Base-by-base conservation (phyloP, 1,139 yeast species). In the Lipomyces yarrowii region DNA sequence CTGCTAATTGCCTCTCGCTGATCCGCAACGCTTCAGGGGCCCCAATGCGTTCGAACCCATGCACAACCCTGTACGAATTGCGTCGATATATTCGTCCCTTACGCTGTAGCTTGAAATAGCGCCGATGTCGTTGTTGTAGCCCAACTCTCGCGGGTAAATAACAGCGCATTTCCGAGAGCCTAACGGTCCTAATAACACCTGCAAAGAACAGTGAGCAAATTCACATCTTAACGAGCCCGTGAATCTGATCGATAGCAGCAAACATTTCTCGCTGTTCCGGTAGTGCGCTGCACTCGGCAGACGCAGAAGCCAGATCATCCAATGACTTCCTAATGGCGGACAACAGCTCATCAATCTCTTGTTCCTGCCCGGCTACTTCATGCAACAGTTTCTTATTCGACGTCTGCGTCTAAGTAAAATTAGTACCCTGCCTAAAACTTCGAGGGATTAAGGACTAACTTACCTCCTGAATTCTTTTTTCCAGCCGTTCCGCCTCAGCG, bases 401-500 rank as follows among this genome's bases (percentile, higher is more conserved):
- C 0, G 64, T 7, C 37, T 67, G 69, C 1, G 57, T 37, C 61
- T 65, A 21, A 21, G 13, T 23, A 37, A 5, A 30, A 11, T 23
- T 48, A 13, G 11, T 4, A 1, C 10, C 15, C 32, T 30, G 26
- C 8, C 8, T 37, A 10, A 37, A 37, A 1, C n/a, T 42, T 42
- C 23, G 18, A 42, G 4, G 21, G 8, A 42, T 6, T 7, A n/a
- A 3, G 30, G 23, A n/a, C 3, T 21, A 15, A 62, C 65, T 56
- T 8, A 70, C 64, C 13, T 65, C 59, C 1, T 65, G 70, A 37
- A 75, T 66, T 56, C 70, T 70, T n/a, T 58, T 57, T 52, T 71
- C 72, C 32, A 77, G 63, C 6, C 67, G 57, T 15, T 67, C 71
- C 1, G 76, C 67, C 21, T 73, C 71, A 13, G 63, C 63, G 52